phyloP scores from a whole-genome alignment of 225 moss, liverwort and hornwort genomes.

The Marchantia polymorpha region DNA sequence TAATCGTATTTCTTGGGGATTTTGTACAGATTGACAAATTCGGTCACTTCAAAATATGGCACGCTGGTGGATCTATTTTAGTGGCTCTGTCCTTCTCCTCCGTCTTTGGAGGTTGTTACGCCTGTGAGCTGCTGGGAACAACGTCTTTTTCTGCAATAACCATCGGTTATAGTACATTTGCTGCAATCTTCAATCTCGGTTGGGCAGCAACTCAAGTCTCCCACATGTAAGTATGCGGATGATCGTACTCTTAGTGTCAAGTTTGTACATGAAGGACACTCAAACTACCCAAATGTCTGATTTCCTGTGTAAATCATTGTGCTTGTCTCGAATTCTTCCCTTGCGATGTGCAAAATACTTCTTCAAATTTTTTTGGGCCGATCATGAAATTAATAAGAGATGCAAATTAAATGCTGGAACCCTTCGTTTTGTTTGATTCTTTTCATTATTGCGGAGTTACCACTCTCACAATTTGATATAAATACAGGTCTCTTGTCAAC shows the following conservation, averaged over 20 bases:
- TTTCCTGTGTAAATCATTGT: no score
- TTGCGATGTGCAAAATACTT: no score
- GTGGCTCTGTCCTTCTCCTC: slow-evolving; percentile 94
- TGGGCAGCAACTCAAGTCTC: slow-evolving; percentile 99
- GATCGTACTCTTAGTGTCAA: neutral
- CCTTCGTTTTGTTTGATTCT: neutral
- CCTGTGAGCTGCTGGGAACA: slow-evolving; percentile 69
- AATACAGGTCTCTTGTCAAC: slow-evolving; percentile 88
- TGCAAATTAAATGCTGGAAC: neutral
- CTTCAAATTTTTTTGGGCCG: no score
- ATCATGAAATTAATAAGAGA: neutral
- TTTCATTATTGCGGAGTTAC: neutral
- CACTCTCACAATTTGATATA: neutral
- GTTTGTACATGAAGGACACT: no score
- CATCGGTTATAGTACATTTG: slow-evolving; percentile 78
- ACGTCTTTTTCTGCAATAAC: slow-evolving; percentile 51
- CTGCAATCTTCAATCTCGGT: slow-evolving; percentile 90
- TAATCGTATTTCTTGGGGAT: no score
- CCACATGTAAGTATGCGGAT: slow-evolving; percentile 63
- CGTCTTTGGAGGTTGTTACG: slow-evolving; percentile 83
- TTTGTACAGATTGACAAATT: slow-evolving; percentile 77
- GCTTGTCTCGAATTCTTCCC: no score
- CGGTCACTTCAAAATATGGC: slow-evolving; percentile 92
- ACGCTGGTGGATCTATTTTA: slow-evolving; percentile 77
- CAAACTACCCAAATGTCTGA: no score